Evolutionary conservation across 2,329 filamentous ascomycete genomes (phyloP).

Genomic region (Cercospora nicotianae): DNA sequence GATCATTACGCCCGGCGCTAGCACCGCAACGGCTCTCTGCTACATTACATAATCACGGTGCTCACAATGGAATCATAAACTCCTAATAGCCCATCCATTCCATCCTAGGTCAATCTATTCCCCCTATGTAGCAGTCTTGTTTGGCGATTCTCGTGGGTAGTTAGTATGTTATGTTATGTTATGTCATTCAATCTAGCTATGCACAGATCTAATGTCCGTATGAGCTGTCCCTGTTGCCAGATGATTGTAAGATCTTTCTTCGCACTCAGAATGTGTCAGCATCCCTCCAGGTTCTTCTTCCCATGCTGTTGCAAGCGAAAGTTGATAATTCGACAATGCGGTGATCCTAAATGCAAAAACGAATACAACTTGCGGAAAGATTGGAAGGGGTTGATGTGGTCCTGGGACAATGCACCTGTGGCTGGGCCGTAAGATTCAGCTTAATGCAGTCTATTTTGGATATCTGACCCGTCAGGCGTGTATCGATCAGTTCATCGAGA

Average conservation of each 20-base stretch:
- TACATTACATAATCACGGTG: too few species aligned
- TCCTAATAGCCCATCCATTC: too few species aligned
- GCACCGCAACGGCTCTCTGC: too few species aligned
- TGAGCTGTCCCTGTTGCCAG: too few species aligned
- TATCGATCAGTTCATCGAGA: conserved; percentile 8
- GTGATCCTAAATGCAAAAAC: not conserved
- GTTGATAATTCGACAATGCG: not conserved
- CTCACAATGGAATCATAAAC: too few species aligned
- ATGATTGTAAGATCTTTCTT: not conserved
- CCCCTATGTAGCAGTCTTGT: too few species aligned
- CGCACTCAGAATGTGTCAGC: not conserved
- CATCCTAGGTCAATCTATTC: too few species aligned
- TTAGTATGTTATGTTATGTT: too few species aligned
- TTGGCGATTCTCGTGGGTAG: too few species aligned
- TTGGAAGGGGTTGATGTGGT: not conserved
- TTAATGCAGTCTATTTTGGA: not conserved
- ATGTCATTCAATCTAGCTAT: too few species aligned
- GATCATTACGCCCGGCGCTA: too few species aligned
- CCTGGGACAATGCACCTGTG: not conserved
- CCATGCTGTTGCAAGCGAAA: not conserved
- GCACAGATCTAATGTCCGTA: too few species aligned
- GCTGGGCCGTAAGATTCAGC: not conserved
- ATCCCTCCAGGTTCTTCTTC: not conserved
- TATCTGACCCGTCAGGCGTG: not conserved
- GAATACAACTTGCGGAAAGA: not conserved